Conservation (phyloP, 805 yeast genomes). For the Metschnikowia colocasiae region DNA sequence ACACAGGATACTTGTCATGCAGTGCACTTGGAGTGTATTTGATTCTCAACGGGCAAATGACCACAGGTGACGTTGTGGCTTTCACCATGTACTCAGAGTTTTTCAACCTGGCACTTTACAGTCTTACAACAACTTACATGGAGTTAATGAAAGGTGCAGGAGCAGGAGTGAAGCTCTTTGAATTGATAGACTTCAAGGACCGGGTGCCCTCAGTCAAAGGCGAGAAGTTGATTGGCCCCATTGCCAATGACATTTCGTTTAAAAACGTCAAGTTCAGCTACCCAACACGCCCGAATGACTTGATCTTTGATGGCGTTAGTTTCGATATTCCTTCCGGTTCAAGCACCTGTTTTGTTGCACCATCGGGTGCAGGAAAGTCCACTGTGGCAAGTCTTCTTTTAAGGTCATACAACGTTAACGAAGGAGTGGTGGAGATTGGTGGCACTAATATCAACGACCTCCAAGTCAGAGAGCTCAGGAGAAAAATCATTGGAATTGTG, state of each 20-base stretch:
- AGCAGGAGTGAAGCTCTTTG: conserved; percentile 43
- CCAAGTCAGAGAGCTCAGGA: conserved; percentile 48
- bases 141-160: conserved; percentile 48
- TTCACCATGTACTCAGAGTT: conserved; percentile 45
- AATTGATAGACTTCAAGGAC: conserved; percentile 36
- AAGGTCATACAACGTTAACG: conserved; percentile 48
- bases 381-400: conserved; percentile 54
- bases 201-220: conserved; percentile 38
- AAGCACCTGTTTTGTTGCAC: conserved; percentile 47
- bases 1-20: conserved; percentile 41
- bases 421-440: conserved; percentile 50
- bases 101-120: conserved; percentile 42
- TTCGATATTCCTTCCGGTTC: conserved; percentile 35
- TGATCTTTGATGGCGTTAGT: conserved; percentile 36
- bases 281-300: conserved; percentile 37
- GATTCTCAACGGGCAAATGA: conserved; percentile 41
- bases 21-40: conserved; percentile 42
- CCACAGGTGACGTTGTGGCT: conserved; percentile 47
- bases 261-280: conserved; percentile 39
- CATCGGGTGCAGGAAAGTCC: conserved; percentile 61
- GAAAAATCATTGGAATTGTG: conserved; percentile 51
- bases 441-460: conserved; percentile 46
- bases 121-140: conserved; percentile 43
- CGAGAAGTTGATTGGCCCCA: conserved; percentile 19
- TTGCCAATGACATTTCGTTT: conserved; percentile 36